Base-by-base conservation (phyloP, 257 asterid species). In the Scutellaria baicalensis region DNA sequence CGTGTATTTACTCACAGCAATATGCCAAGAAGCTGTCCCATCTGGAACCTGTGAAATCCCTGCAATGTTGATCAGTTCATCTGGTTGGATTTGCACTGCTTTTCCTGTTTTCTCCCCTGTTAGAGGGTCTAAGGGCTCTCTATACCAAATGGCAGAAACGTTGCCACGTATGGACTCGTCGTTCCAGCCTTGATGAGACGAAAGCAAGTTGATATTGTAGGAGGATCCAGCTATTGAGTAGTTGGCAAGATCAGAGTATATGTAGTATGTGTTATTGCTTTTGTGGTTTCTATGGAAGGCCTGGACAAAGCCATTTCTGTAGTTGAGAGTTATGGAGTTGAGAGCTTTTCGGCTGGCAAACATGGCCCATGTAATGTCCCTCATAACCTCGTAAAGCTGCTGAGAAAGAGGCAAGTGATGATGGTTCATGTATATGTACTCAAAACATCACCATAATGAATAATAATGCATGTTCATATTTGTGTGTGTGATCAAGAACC, bases 21-120 rank as follows among this genome's bases (percentile, higher is more conserved):
- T 84, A 48, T 92, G 98, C 98, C 98, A 92, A 9, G 98, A 72
- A 1, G 98, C 96, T 0, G 95, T 81, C 31, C 98, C 96, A 58
- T 92, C 96, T 9, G 98, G 98, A 7, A 92, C 90, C 66, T 92
- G 97, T 8, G 98, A 92, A 39, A 88, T 88, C 40, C 98, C 98
- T 0, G 98, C 98, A 7, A 89, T 89, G 69, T 92, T 92, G 31
- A 92, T 89, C 4, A 89, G 75, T 71, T 92, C 90, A 27, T 92
- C 98, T 0, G 98, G 98, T 13, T 81, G 89, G 50, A 92, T 89
- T 12, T 73, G 73, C 33, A 17, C 81, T 33, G 85, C 57, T 68
- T 89, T 89, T 59, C 96, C 97, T 0, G 73, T 80, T 69, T 81
- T 88, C 44, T 81, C 90, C 8, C 98, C 98, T 0, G 94, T 84